Base-by-base conservation (phyloP, 805 yeast genomes). In the Kuraishia cidri region DNA sequence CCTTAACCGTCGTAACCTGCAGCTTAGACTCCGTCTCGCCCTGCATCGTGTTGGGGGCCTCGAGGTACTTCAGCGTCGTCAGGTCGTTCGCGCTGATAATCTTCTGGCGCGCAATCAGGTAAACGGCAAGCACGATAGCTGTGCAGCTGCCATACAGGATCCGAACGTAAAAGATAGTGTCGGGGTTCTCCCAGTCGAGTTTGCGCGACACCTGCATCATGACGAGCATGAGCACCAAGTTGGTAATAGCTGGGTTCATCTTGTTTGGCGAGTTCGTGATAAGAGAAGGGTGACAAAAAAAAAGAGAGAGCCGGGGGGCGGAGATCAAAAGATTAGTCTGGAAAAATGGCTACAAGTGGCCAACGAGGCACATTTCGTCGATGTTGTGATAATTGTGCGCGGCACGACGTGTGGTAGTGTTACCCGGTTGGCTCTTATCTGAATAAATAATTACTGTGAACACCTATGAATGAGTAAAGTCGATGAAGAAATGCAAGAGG, bases 121-220 rank as follows among this genome's bases (percentile, higher is more conserved):
- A 90, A 35, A 86, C 58, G 16, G 63, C 64, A 39, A 84, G 62
- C 11, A 92, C 75, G 37, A 79, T 39, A 24, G 67, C 50, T 48
- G 83, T 86, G 51, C 88, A 75, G 15, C 78, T 46, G 30, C 71
- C 58, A 64, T 85, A 92, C 29, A 75, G 74, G 24, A 65, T 63
- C 58, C 98, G 77, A 34, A 85, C 88, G 55, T 75, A 80, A 54
- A 80, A 60, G 33, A 87, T 64, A 37, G 75, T 71, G 42, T 60
- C 60, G 29, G 94, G 90, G 60, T 88, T 74, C 58, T 90, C 97
- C 60, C 88, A 76, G 60, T 90, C 92, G 41, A 92, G 66, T 54
- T 74, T 76, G 60, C 86, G 84, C 42, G 96, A 76, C 42, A 87
- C 82, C 62, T 87, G 96, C 95, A 88, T 90, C 85, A 86, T 85